Evolutionary conservation across 2,329 filamentous ascomycete species (phyloP).

Genomic region (Albophoma yamanashiensis): DNA sequence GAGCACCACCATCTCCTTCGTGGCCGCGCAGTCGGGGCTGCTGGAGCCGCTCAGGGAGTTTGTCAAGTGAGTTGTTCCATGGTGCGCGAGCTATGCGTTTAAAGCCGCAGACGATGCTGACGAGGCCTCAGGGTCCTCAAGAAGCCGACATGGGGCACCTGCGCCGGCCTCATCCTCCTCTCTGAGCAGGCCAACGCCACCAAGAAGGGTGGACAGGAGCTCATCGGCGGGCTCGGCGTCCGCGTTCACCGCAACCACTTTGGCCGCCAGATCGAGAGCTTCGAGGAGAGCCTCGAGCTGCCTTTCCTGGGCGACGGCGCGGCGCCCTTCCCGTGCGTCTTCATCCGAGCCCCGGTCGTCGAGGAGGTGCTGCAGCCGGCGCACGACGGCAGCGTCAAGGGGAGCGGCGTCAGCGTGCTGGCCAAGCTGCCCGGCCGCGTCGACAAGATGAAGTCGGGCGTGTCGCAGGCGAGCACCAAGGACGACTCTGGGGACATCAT

Average conservation of each 20-base stretch:
- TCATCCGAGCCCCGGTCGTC: slow-evolving; percentile 90
- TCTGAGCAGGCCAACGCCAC: slow-evolving; percentile 79
- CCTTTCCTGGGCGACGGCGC: slow-evolving; percentile 47
- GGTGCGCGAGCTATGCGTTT: too few species aligned
- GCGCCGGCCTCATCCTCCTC: slow-evolving; percentile 85
- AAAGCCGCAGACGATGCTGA: slow-evolving; percentile 5
- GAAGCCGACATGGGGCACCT: slow-evolving; percentile 91
- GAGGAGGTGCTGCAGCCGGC: slow-evolving; percentile 57
- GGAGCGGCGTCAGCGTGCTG: slow-evolving; percentile 33
- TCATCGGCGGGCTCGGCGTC: slow-evolving; percentile 86
- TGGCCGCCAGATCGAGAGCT: slow-evolving; percentile 85
- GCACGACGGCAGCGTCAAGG: slow-evolving; percentile 9
- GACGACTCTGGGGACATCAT: slow-evolving; percentile 64
- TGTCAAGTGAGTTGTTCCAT: slow-evolving; percentile 62
- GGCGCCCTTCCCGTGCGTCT: slow-evolving; percentile 62
- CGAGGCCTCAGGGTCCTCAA: slow-evolving; percentile 47
- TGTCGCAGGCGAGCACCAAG: slow-evolving; percentile 25
- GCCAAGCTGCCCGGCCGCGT: slow-evolving; percentile 35
- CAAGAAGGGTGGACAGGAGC: slow-evolving; percentile 83
- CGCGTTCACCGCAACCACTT: slow-evolving; percentile 92
- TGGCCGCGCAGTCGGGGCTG: slow-evolving; percentile 70
- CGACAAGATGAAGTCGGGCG: slow-evolving; percentile 24
- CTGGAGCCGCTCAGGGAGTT: slow-evolving; percentile 80
- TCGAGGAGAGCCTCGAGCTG: slow-evolving; percentile 64
- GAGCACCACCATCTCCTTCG: slow-evolving; percentile 84